Conservation (phyloP, 805 yeast genomes). For the Pichia deserticola region DNA sequence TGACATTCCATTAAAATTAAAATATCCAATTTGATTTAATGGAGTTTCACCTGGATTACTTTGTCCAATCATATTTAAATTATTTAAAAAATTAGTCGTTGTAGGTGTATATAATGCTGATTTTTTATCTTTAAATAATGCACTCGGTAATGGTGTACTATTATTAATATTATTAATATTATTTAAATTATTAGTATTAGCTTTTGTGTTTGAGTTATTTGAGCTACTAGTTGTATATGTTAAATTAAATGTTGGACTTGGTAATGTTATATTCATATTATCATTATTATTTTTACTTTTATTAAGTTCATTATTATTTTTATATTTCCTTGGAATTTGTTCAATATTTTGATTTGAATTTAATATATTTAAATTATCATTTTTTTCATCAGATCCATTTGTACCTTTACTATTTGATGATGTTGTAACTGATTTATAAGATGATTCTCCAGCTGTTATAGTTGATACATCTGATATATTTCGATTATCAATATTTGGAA, state of each 20-base stretch:
- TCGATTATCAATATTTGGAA: slow-evolving; percentile 36
- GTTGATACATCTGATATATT: slow-evolving; percentile 31
- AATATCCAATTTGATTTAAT: slow-evolving; percentile 17
- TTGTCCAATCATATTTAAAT: slow-evolving; percentile 13
- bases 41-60: slow-evolving; percentile 6
- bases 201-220: slow-evolving; percentile 4
- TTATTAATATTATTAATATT: background rate
- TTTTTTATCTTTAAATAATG: slow-evolving; percentile 5
- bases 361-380: background rate
- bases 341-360: background rate
- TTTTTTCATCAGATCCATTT: slow-evolving; percentile 4
- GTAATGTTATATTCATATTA: background rate
- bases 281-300: background rate
- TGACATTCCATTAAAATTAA: slow-evolving; percentile 27
- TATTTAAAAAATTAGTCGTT: slow-evolving; percentile 4
- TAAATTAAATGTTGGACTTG: slow-evolving; percentile 7
- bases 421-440: background rate
- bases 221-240: slow-evolving; percentile 6
- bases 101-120: slow-evolving; percentile 5
- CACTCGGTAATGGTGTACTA: slow-evolving; percentile 3
- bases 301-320: background rate
- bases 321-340: background rate
- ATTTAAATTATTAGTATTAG: slow-evolving; percentile 4
- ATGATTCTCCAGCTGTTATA: slow-evolving; percentile 8
- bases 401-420: background rate